A percentile compares a stretch with the other conserved stretches of the same genome.
phyloP scores from a whole-genome alignment of 2,329 filamentous ascomycete genomes.

The Metarhizium brunneum region DNA sequence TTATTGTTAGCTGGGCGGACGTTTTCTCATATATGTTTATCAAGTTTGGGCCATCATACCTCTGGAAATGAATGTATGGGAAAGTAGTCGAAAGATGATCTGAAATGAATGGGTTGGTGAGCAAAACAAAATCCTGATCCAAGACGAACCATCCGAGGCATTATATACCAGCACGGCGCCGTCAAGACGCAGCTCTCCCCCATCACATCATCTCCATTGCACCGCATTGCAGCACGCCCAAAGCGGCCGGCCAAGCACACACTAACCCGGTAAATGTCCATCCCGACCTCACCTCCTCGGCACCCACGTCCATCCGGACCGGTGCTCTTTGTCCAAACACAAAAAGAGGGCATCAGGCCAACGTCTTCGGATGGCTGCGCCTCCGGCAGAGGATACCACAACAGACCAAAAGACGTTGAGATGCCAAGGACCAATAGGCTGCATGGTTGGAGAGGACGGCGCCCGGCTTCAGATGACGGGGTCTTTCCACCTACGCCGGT shows the following conservation, averaged over 20 bases:
- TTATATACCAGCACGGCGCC: background rate
- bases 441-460: too few relatives aligned
- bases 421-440: background rate
- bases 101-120: too few relatives aligned
- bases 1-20: background rate
- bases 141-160: background rate
- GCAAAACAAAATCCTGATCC: too few relatives aligned
- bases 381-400: background rate
- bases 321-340: background rate
- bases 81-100: too few relatives aligned
- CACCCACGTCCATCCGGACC: background rate
- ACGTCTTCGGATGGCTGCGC: background rate
- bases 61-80: background rate
- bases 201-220: too few relatives aligned
- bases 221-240: background rate
- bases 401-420: background rate
- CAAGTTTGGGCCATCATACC: too few relatives aligned
- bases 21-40: background rate
- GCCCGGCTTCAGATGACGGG: too few relatives aligned
- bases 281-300: background rate
- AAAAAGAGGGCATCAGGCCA: background rate
- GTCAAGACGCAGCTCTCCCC: too few relatives aligned
- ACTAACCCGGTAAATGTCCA: background rate
- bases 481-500: background rate
- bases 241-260: background rate